Evolutionary conservation across 768 basidiomycete genomes (phyloP), one percentile per base, ranked within the genome.

Genomic region (Lyophyllum decastes): DNA sequence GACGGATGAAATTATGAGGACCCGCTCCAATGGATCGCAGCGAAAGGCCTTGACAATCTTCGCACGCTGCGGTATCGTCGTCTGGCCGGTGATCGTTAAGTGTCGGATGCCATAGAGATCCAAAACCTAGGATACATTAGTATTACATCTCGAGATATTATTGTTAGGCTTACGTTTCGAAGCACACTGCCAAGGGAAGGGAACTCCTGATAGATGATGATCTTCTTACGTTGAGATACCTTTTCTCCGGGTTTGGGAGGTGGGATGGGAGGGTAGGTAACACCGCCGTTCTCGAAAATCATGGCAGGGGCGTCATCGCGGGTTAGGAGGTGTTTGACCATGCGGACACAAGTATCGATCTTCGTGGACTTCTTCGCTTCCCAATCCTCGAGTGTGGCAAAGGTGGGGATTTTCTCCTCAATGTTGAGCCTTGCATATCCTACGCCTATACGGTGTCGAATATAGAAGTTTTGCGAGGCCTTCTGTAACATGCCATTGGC

Each of bases 121-220:
- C 1, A 62, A 35, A 50, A 62, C 38, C 61, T 62, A 30, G 30
- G 10, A 30, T 4, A 30, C 30, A 30, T 30, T 30, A 10, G 30
- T 30, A 30, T 10, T 30, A 10, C 4, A 5, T 30, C 30, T 5
- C 30, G 10, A 38, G 16, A 12, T n/a, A 38, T 7, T 38, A 4
- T 7, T 9, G 4, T 7, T 3, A 16, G 35, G 40, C 62, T 25
- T 57, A 71, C 71, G 27, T 66, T 63, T 0, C 48, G 49, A 1
- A 71, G 52, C 2, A 68, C 44, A 0, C 38, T 34, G 2, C 59
- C 57, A 2, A 69, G 38, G 2, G 61, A 63, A 0, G 66, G 56
- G 25, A 71, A 71, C 22, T 67, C 64, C n/a, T 65, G 58, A 17
- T 58, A 70, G 1, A 68, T 45, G 2, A 66, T 6, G 11, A 70